Percentiles rank a stretch among this genome's conserved stretches.
phyloP scores from a whole-genome alignment of 768 basidiomycete species.

The Lepiota subincarnata region DNA sequence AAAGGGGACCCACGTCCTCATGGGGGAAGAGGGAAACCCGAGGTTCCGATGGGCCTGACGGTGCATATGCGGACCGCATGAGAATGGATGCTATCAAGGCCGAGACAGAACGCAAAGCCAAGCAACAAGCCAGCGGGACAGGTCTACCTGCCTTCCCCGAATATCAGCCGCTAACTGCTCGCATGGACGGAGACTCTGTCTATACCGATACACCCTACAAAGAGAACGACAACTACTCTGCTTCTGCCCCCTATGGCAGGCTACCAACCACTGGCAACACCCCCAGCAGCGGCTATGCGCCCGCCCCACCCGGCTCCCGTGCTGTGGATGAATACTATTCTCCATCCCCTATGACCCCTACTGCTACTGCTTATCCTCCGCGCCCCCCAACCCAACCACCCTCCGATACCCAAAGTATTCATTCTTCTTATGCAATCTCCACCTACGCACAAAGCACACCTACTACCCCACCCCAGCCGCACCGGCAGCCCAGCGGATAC shows the following conservation, averaged over 20 bases:
- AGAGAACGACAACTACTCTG: slow-evolving; percentile 20
- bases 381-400: slow-evolving; percentile 32
- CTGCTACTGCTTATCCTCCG: slow-evolving; percentile 37
- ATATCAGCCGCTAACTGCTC: slow-evolving; percentile 63
- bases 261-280: slow-evolving; percentile 29
- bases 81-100: slow-evolving; percentile 84
- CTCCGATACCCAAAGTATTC: slow-evolving; percentile 30
- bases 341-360: slow-evolving; percentile 27
- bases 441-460: slow-evolving; percentile 19
- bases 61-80: slow-evolving; percentile 55
- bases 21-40: slow-evolving; percentile 35
- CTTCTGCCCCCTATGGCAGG: slow-evolving; percentile 26
- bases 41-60: slow-evolving; percentile 23
- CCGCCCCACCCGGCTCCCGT: slow-evolving; percentile 58
- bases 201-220: slow-evolving; percentile 45
- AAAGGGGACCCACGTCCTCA: slow-evolving; percentile 34
- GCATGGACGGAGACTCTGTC: slow-evolving; percentile 52
- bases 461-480: slow-evolving; percentile 6
- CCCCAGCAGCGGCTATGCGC: slow-evolving; percentile 62
- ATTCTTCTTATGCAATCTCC: slow-evolving; percentile 39
- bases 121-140: slow-evolving; percentile 53
- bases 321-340: slow-evolving; percentile 74
- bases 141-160: slow-evolving; percentile 78
- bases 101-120: slow-evolving; percentile 76
- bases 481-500: slow-evolving; percentile 19